phyloP scores from a whole-genome alignment of 495 filamentous ascomycete genomes.

The Penicillium herquei region DNA sequence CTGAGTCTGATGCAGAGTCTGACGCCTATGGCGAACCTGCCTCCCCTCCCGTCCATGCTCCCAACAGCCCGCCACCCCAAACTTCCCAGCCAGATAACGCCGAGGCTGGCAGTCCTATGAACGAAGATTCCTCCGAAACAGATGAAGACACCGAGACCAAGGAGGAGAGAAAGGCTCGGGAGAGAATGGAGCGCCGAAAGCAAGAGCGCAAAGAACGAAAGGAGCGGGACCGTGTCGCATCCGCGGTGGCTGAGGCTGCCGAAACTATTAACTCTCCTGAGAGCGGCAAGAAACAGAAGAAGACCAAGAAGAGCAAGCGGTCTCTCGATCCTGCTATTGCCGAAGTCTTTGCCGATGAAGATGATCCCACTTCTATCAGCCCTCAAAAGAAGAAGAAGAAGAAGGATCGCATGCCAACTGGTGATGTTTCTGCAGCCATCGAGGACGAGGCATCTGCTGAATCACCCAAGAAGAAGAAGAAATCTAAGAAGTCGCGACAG shows the following conservation, averaged over 20 bases:
- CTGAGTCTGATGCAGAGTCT: not conserved
- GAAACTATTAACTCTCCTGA: not conserved
- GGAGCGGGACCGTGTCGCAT: not conserved
- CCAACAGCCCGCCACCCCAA: not conserved
- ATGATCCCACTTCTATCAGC: not conserved
- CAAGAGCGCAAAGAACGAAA: slow-evolving; percentile 9
- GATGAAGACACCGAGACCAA: not conserved
- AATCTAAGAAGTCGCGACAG: not conserved
- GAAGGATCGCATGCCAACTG: slow-evolving; percentile 8
- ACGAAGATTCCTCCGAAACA: not conserved
- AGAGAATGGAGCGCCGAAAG: slow-evolving; percentile 1
- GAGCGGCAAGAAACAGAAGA: slow-evolving; percentile 3
- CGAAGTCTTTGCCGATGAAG: not conserved
- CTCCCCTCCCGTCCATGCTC: not conserved
- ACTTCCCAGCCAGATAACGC: not conserved
- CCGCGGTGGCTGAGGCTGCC: slow-evolving; percentile 2
- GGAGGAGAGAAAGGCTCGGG: slow-evolving; percentile 7
- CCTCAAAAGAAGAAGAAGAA: slow-evolving; percentile 10
- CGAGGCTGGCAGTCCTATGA: not conserved
- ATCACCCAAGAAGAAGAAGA: slow-evolving; percentile 10
- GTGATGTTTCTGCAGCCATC: not conserved
- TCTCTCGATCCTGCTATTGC: not conserved
- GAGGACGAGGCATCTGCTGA: not conserved
- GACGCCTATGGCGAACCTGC: not conserved
- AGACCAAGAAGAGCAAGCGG: not conserved